A percentile compares a stretch with the other conserved stretches of the same genome.
Conservation (phyloP, 768 basidiomycete genomes). For the Trichaptum fuscoviolaceum region DNA sequence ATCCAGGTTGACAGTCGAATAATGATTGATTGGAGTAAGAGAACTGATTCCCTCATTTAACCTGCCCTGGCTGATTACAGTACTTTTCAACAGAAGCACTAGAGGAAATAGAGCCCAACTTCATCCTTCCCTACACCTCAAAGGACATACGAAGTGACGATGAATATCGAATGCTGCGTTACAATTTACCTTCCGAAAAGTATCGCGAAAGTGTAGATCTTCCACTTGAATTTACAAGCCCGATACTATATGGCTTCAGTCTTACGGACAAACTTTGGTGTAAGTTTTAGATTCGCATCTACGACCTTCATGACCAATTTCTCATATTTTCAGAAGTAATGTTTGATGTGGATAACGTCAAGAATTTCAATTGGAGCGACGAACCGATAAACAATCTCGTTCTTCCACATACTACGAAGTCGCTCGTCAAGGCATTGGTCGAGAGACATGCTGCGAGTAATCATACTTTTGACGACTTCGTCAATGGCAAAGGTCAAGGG, state of each 20-base stretch:
- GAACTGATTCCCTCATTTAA: conserved; percentile 25
- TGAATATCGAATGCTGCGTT: not conserved
- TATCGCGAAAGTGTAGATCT: not conserved
- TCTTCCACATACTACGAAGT: conserved; percentile 24
- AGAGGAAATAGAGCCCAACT: not conserved
- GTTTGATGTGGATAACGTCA: conserved; percentile 51
- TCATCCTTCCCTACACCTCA: not conserved
- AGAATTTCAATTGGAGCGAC: conserved; percentile 44
- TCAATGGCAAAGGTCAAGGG: conserved; percentile 61
- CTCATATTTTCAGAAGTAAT: conserved; percentile 36
- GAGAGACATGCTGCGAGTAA: conserved; percentile 28
- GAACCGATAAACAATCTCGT: conserved; percentile 28
- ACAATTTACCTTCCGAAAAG: not conserved
- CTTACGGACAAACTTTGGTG: conserved; percentile 54
- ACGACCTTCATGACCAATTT: not conserved
- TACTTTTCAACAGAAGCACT: not conserved
- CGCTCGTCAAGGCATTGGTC: conserved; percentile 23
- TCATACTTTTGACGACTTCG: conserved; percentile 52
- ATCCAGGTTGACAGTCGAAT: conserved; percentile 48
- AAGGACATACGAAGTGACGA: not conserved
- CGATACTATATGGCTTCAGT: conserved; percentile 59
- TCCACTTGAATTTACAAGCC: conserved; percentile 39
- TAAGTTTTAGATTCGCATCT: conserved; percentile 25
- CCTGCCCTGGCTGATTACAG: not conserved
- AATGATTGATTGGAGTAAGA: conserved; percentile 60